Evolutionary conservation across 768 basidiomycete species (phyloP), one percentile per base, ranked within the genome.

Genomic region (Mycena alexandri): DNA sequence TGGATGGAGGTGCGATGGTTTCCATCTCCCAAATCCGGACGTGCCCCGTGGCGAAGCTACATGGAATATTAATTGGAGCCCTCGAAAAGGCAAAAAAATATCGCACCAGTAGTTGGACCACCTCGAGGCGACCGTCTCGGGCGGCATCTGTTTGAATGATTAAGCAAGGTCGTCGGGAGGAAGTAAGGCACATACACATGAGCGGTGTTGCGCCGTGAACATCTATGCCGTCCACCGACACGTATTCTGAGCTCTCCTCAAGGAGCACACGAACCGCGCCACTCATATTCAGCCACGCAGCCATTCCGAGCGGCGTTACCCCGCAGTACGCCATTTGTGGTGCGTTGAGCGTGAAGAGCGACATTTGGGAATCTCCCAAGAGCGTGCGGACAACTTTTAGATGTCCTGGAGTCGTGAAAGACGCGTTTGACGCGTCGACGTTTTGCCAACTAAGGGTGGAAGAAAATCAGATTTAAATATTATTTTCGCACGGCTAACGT

Each of bases 211-310:
- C 92, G 9, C 91, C 91, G 73, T 90, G 87, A 24, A 85, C 79
- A 73, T 94, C 93, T 81, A 88, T 86, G 36, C 89, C 91, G 70
- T 94, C 90, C 5, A 93, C 91, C 9, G 89, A 85, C 24, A 94
- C 87, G 24, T 85, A 75, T 47, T 88, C 89, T 3, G 81, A 77
- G 71, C 89, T 90, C 33, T 81, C 84, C 51, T 91, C 87, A 25
- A 94, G 83, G n/a, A 94, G 79, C 46, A 88, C 72, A 61, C 81
- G 81, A n/a, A 94, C 90, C 25, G 81, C 84, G 17, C 85, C 78
- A 13, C 86, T 85, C 76, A 86, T 79, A 71, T 93, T 89, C 21
- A 93, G 83, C 91, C 92, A 94, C 1, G 92, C 88, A 9, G 92
- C 91, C 83, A 93, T 88, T 5, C 91, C 89, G 17, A 94, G 84